Conservation (phyloP, 108 stramenopile species). For the Hondaea fermentalgiana region DNA sequence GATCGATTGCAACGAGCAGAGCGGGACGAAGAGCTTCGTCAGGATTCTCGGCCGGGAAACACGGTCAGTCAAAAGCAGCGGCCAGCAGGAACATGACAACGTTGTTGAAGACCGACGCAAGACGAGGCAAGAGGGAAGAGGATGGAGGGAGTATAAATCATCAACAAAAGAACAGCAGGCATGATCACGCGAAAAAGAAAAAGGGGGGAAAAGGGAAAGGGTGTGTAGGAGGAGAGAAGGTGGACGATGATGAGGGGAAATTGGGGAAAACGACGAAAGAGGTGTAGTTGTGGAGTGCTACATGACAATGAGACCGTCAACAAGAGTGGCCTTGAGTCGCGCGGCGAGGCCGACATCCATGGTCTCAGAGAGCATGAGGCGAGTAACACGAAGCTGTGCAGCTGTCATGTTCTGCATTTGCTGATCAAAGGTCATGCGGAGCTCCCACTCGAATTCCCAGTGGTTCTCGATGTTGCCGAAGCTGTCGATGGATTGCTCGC, state of each 20-base stretch:
- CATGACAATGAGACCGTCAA: constrained; percentile 14
- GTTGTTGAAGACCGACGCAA: too few relatives aligned
- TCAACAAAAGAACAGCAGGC: too few relatives aligned
- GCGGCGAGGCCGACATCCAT: neutral
- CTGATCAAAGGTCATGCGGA: constrained; percentile 17
- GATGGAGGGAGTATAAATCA: too few relatives aligned
- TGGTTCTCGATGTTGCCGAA: neutral
- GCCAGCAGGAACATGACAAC: too few relatives aligned
- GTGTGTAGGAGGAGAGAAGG: too few relatives aligned
- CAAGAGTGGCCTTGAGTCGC: neutral
- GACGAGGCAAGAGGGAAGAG: too few relatives aligned
- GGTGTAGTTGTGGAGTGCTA: neutral
- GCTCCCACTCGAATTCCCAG: constrained; percentile 16
- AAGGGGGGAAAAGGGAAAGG: too few relatives aligned
- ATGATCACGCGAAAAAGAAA: too few relatives aligned
- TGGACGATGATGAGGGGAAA: neutral
- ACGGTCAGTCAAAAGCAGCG: too few relatives aligned
- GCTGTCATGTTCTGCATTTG: constrained; percentile 1
- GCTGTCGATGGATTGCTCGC: neutral
- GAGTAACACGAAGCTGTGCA: neutral
- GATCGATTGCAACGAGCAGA: too few relatives aligned
- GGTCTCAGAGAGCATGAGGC: neutral
- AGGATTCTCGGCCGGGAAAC: too few relatives aligned
- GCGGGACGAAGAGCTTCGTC: too few relatives aligned
- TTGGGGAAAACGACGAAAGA: neutral